Conservation (phyloP, 1,284 basidiomycete species). For the Austroboletus novae-zelandiae region DNA sequence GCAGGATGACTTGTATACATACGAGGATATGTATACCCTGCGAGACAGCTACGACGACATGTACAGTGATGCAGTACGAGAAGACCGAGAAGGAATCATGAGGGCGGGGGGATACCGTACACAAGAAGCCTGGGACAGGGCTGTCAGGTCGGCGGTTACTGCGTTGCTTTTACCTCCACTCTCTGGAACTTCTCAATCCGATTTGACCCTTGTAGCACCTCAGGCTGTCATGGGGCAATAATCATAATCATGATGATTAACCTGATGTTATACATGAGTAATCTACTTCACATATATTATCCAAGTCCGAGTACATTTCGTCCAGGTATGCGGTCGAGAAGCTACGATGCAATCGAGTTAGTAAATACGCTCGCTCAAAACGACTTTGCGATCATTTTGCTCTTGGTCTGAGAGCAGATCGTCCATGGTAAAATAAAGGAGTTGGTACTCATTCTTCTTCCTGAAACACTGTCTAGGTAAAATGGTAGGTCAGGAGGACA, state of each 20-base stretch:
- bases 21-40: conserved; percentile 64
- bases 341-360: conserved; percentile 7
- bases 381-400: conserved; percentile 45
- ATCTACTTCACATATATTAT: neutral
- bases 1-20: conserved; percentile 72
- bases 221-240: conserved; percentile 1
- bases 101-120: conserved; percentile 82
- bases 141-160: conserved; percentile 73
- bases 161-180: conserved; percentile 60
- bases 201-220: conserved; percentile 1
- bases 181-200: conserved; percentile 23
- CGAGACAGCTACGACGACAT: conserved; percentile 65
- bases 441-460: conserved; percentile 59
- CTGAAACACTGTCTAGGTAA: conserved; percentile 11
- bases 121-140: conserved; percentile 85
- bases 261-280: conserved; percentile 4
- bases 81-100: conserved; percentile 78
- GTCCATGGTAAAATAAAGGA: conserved; percentile 68
- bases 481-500: neutral
- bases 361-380: conserved; percentile 44
- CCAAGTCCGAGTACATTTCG: no score
- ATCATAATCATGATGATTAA: neutral
- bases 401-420: conserved; percentile 53
- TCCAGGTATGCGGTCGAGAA: no score
- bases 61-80: conserved; percentile 69